These are phyloP conservation scores for Pinus tabuliformis DNA, from an alignment of 75 land plant species.

Conservation along the genomic window DNA sequence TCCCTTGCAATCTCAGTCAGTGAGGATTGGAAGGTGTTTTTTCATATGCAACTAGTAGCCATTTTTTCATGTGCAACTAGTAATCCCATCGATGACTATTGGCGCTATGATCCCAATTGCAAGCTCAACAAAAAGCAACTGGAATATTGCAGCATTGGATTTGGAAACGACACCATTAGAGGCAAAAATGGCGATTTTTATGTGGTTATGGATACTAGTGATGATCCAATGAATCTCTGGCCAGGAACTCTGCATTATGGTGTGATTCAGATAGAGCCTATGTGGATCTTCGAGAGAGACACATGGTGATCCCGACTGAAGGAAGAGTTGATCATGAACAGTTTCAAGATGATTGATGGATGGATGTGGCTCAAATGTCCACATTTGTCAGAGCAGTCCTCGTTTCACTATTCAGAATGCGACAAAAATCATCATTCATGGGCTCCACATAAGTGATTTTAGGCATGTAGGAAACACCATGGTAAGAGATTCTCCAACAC, in stretches of 20 bases:
- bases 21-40: neutral
- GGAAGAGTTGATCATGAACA: conserved; percentile 50
- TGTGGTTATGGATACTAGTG: conserved; percentile 47
- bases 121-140: conserved; percentile 26
- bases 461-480: no score
- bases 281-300: conserved; percentile 52
- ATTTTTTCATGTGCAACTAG: no score
- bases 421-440: conserved; percentile 15
- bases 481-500: conserved; percentile 29
- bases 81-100: conserved; percentile 69
- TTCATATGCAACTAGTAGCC: conserved; percentile 36
- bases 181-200: conserved; percentile 44
- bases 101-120: conserved; percentile 61
- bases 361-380: conserved; percentile 50
- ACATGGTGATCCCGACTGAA: conserved; percentile 50
- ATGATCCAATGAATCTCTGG: conserved; percentile 39
- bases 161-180: conserved; percentile 47
- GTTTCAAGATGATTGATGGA: no score
- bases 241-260: conserved; percentile 61
- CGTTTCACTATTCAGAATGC: conserved; percentile 46
- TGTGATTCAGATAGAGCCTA: conserved; percentile 47
- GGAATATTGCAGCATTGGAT: conserved; percentile 52
- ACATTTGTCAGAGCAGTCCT: conserved; percentile 43
- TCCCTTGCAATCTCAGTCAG: no score
- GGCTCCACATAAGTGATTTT: no score